A percentile compares a stretch with the other conserved stretches of the same genome.
Evolutionary conservation across 495 filamentous ascomycete genomes (phyloP).

Genomic region (Hypoxylon fuscum): DNA sequence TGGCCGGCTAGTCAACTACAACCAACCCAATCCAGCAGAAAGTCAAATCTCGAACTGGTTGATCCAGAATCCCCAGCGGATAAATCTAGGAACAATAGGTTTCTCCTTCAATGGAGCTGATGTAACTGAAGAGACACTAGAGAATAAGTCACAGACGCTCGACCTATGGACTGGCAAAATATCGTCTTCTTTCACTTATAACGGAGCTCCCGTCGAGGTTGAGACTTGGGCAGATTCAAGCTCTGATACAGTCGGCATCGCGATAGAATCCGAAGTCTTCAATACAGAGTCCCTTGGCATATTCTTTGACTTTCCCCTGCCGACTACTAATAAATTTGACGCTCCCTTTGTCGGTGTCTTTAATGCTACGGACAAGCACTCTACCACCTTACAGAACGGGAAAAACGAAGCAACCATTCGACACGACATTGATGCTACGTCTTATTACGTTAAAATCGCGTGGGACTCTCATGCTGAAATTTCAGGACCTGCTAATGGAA

Average conservation of each 20-base stretch:
- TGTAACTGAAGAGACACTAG: constrained; percentile 51
- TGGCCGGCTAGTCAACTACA: constrained; percentile 61
- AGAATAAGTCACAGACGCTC: constrained; percentile 53
- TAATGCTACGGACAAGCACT: constrained; percentile 55
- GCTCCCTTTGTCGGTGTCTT: constrained; percentile 60
- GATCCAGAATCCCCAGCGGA: constrained; percentile 61
- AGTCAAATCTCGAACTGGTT: constrained; percentile 62
- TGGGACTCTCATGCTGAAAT: constrained; percentile 53
- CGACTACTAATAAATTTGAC: constrained; percentile 56
- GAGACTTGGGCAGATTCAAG: constrained; percentile 57
- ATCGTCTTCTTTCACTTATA: constrained; percentile 55
- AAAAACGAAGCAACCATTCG: constrained; percentile 50
- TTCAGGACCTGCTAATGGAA: constrained; percentile 40
- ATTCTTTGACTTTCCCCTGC: constrained; percentile 63
- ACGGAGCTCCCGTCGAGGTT: constrained; percentile 50
- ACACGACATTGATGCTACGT: constrained; percentile 55
- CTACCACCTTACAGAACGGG: constrained; percentile 43
- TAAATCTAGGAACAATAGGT: constrained; percentile 60
- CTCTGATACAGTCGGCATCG: constrained; percentile 57
- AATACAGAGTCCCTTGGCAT: constrained; percentile 48
- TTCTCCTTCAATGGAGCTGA: constrained; percentile 53
- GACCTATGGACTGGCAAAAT: constrained; percentile 61
- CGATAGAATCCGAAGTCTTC: constrained; percentile 53
- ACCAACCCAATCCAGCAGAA: constrained; percentile 61
- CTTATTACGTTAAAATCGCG: constrained; percentile 51